Evolutionary conservation across 176 grass and related monocot species (phyloP).

Genomic region (Elaeis guineensis): DNA sequence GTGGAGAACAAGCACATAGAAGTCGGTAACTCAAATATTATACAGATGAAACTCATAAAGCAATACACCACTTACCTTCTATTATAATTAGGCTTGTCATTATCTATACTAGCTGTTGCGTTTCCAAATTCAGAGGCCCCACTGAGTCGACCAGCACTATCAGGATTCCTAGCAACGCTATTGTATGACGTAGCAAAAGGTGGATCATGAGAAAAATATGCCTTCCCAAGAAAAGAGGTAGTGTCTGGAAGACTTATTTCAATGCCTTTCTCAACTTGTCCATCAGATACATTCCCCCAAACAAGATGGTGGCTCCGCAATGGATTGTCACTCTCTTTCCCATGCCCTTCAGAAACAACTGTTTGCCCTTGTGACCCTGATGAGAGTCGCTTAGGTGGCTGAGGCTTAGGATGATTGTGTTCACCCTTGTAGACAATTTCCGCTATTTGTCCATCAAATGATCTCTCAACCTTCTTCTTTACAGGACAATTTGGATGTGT

Average conservation of each 20-base stretch:
- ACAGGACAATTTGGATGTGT: slow-evolving; percentile 4
- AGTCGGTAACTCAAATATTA: too few relatives aligned
- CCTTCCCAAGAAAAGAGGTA: neutral
- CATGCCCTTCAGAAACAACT: neutral
- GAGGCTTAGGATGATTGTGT: slow-evolving; percentile 15
- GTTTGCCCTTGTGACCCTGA: neutral
- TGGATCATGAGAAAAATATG: neutral
- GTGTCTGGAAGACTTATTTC: too few relatives aligned
- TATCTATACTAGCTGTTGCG: neutral
- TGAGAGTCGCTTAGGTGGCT: neutral
- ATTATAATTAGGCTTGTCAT: slow-evolving; percentile 2
- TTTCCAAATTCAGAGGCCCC: neutral
- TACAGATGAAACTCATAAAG: too few relatives aligned
- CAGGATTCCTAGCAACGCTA: too few relatives aligned
- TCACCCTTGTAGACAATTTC: slow-evolving; percentile 15
- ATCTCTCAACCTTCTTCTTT: slow-evolving; percentile 13
- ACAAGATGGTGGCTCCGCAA: neutral
- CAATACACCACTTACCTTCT: neutral
- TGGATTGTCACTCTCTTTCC: neutral
- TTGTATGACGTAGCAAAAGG: neutral
- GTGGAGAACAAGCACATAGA: too few relatives aligned
- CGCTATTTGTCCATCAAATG: slow-evolving; percentile 1
- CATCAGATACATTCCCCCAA: too few relatives aligned
- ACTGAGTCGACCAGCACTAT: neutral
- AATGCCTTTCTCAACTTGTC: too few relatives aligned